Evolutionary conservation across 345 rosid genomes (phyloP), one percentile per base, ranked within the genome.

Genomic region (Mangifera indica): DNA sequence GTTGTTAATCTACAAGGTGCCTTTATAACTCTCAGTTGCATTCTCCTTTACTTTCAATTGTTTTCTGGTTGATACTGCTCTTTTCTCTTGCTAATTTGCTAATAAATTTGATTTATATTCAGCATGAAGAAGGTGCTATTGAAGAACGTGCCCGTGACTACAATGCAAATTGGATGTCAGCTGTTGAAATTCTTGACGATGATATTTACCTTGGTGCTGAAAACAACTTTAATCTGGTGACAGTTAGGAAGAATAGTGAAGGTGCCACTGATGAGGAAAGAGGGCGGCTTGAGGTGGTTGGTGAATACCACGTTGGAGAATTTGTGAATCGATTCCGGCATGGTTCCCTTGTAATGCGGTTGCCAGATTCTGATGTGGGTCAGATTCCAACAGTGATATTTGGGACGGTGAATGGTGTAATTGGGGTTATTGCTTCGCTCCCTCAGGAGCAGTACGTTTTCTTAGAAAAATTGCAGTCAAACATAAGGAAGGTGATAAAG

Each of bases 291-390:
- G 98, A 95, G 84, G 96, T 89, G 69, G 91, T 86, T 22, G 97
- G 99, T 1, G 97, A 92, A 77, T 91, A 89, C 79, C 98, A 95
- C 83, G 81, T 89, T 18, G 99, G 99, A 46, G 99, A 95, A 77
- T 92, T 87, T 60, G 91, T 95, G 66, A 92, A 92, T 75, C 67
- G 94, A 57, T 95, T 95, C 82, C 78, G 88, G n/a, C 98, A 95
- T 72, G 98, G 99, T 20, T 95, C 98, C 49, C 93, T 95, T 7
- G 97, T 92, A 15, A 95, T 92, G 98, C 85, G 91, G 20, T 68
- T 90, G 82, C 96, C 97, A 11, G 98, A 92, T 79, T 92, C 97
- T 0, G 97, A 95, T 15, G 91, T 82, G n/a, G 90, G 93, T 48
- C 89, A 91, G 81, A 92, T 91, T 76, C 98, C 89, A 14, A 95